Base-by-base conservation (phyloP, 2,329 filamentous ascomycete species). In the Sarocladium strictum region DNA sequence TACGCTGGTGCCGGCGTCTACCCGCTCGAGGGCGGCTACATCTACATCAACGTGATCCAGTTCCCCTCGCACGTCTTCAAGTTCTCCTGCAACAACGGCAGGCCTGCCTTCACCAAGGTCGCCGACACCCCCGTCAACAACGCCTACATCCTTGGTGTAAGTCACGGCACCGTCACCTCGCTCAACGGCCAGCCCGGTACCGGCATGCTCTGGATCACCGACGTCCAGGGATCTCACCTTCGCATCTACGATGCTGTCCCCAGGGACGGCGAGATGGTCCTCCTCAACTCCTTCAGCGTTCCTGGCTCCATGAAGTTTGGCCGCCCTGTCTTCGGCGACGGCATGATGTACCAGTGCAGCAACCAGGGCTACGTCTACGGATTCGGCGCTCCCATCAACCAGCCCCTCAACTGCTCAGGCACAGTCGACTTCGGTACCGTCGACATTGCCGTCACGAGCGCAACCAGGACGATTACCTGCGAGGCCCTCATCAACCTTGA, bases 21-120 rank as follows among this genome's bases (percentile, higher is more conserved):
- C 57, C 75, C 75, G 0, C 61, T 76, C 0, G 75, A 78, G 24
- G 75, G 75, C 1, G 75, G 75, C 0, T 78, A 76, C 57, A 68
- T 77, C 37, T 77, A 76, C 62, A 74, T 76, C 60, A 75, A 74
- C 12, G 65, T 81, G 4, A 80, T 83, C 53, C 72, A 77, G 59
- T 78, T 77, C 59, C 72, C 75, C 14, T 78, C 78, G 0, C 73
- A 78, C 51, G 77, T 81, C 17, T 83, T 82, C 71, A 79, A 82
- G 58, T 83, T 83, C 62, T 74, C 75, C 2, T 82, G 78, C 62
- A 67, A 72, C 57, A 66, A 67, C 21, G 79, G 79, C 3, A 70
- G 76, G 10, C 76, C 80, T 0, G 71, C 72, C 2, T 83, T 84
- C 53, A 74, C 77, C 21, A 77, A 79, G 60, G 75, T 81, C 1